Evolutionary conservation across 208 protist species (phyloP).

Genomic region (Porcisia deanei): DNA sequence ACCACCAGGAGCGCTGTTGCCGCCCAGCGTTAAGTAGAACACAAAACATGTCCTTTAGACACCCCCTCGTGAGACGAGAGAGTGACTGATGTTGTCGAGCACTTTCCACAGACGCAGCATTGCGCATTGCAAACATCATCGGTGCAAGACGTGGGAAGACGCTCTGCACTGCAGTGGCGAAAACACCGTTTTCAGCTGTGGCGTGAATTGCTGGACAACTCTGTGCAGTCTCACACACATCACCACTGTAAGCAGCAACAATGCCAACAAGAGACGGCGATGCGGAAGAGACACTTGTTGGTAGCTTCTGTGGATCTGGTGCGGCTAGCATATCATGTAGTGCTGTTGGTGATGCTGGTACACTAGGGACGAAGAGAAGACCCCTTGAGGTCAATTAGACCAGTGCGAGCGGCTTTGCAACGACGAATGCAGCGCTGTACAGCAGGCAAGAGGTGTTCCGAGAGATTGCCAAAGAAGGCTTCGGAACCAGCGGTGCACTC

Average conservation of each 20-base stretch:
- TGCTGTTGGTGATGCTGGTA: not conserved
- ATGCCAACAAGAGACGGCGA: not conserved
- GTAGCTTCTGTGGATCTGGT: not conserved
- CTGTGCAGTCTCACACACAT: constrained; percentile 31
- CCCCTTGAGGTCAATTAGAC: not conserved
- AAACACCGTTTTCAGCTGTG: constrained; percentile 48
- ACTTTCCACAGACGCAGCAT: constrained; percentile 45
- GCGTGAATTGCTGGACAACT: constrained; percentile 36
- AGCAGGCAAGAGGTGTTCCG: constrained; percentile 26
- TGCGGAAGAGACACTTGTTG: not conserved
- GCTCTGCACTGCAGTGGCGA: constrained; percentile 12
- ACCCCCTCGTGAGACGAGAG: constrained; percentile 44
- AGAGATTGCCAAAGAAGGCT: constrained; percentile 16
- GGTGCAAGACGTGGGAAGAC: not conserved
- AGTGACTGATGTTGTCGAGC: constrained; percentile 43
- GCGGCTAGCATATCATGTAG: not conserved
- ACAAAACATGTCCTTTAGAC: constrained; percentile 48
- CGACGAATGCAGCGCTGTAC: constrained; percentile 18
- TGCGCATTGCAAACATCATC: constrained; percentile 37
- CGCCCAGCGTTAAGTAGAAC: constrained; percentile 25
- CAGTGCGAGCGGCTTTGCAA: not conserved
- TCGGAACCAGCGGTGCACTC: not conserved
- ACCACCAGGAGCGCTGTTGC: not conserved
- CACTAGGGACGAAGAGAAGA: not conserved
- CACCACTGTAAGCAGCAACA: constrained; percentile 9